A percentile compares a stretch with the other conserved stretches of the same genome.
Conservation (phyloP, 2,329 filamentous ascomycete genomes). For the Hymenoscyphus fructigenus region DNA sequence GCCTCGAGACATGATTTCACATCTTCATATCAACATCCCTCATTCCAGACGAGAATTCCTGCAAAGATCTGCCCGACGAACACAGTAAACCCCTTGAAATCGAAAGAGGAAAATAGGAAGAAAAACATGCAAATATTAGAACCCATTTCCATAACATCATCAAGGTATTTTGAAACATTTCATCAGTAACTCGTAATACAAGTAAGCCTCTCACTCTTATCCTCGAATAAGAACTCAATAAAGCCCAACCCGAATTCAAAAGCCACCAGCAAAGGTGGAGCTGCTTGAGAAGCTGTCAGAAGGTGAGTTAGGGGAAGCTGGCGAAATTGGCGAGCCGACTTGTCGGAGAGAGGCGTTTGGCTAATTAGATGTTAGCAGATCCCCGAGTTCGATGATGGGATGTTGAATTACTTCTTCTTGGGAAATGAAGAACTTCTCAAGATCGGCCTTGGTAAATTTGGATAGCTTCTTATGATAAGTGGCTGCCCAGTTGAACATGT, state of each 20-base stretch:
- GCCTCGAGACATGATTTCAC: too few relatives aligned
- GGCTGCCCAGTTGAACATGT: conserved; percentile 1
- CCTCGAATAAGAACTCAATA: not conserved
- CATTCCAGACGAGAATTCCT: not conserved
- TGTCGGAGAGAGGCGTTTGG: not conserved
- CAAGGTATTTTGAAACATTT: not conserved
- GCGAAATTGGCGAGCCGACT: not conserved
- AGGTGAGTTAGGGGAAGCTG: not conserved
- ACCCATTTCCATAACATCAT: not conserved
- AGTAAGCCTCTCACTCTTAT: not conserved
- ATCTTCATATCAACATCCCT: not conserved
- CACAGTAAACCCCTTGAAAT: not conserved
- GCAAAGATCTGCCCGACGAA: not conserved
- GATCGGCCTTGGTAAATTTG: not conserved
- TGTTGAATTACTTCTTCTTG: not conserved
- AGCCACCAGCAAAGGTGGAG: not conserved
- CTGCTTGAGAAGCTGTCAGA: not conserved
- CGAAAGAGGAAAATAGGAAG: not conserved
- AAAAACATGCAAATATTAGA: not conserved
- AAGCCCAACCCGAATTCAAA: not conserved
- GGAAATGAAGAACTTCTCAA: not conserved
- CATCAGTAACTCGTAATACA: not conserved
- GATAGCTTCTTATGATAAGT: not conserved
- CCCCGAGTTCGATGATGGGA: not conserved
- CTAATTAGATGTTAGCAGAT: not conserved